Conservation (phyloP, 345 rosid species). For the Citrus trifoliata region DNA sequence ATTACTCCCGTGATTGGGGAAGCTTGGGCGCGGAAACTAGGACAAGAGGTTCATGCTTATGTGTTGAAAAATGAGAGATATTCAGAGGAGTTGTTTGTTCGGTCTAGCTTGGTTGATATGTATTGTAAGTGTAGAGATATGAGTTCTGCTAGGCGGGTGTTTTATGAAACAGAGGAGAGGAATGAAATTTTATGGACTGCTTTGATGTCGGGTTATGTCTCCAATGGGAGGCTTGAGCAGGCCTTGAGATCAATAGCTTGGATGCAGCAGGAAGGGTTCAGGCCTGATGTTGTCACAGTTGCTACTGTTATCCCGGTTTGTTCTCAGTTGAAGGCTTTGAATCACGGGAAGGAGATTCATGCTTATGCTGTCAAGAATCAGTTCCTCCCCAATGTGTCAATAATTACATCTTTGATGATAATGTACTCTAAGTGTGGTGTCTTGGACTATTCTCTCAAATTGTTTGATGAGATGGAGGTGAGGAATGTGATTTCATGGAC, state of each 20-base stretch:
- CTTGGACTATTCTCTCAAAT: slow-evolving; percentile 43
- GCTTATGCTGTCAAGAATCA: slow-evolving; percentile 70
- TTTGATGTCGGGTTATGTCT: slow-evolving; percentile 73
- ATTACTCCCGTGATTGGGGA: slow-evolving; percentile 76
- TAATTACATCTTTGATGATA: slow-evolving; percentile 69
- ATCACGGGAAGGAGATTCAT: slow-evolving; percentile 80
- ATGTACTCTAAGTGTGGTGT: slow-evolving; percentile 79
- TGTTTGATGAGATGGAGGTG: slow-evolving; percentile 52
- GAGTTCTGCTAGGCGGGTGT: slow-evolving; percentile 63
- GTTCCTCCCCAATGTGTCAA: slow-evolving; percentile 70
- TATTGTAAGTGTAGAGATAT: slow-evolving; percentile 84
- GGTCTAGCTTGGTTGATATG: slow-evolving; percentile 77
- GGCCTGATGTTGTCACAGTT: slow-evolving; percentile 72
- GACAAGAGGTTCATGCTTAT: slow-evolving; percentile 74
- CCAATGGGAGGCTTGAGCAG: slow-evolving; percentile 74
- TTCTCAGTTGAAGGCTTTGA: slow-evolving; percentile 53
- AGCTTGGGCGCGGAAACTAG: slow-evolving; percentile 47
- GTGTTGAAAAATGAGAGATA: slow-evolving; percentile 50
- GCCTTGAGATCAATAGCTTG: slow-evolving; percentile 81
- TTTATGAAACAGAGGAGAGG: slow-evolving; percentile 60
- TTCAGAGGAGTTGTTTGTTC: slow-evolving; percentile 46
- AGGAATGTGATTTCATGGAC: slow-evolving; percentile 74
- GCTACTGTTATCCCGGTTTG: slow-evolving; percentile 86
- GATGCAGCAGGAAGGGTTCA: slow-evolving; percentile 94
- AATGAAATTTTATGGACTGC: slow-evolving; percentile 87